Base-by-base conservation (phyloP, 306 rosid species). In the Vigna reflexopilosa region DNA sequence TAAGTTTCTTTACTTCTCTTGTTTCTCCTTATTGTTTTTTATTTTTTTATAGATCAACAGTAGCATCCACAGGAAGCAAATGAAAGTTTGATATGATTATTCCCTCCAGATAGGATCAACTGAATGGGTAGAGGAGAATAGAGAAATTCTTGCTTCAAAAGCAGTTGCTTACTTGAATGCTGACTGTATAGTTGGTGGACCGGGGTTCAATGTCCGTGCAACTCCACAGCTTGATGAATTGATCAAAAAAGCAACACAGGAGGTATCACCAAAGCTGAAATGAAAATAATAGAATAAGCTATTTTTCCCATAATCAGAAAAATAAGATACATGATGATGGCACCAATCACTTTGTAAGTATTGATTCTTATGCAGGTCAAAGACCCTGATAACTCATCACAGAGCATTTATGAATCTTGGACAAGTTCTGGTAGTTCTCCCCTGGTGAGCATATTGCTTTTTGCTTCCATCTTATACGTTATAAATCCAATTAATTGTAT, bases 81-180 rank as follows among this genome's bases (percentile, higher is more conserved):
- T 55, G 56, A 36, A 44, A 73, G 19, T 66, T 57, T 84, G 28
- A 40, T 11, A 20, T 30, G 50, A 56, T 50, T 24, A 26, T 30
- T 54, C 16, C 67, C 71, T 82, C 30, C 87, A 91, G 94, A 73
- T 85, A 70, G 94, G 97, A 82, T 91, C 97, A 22, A 88, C 93
- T 0, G 97, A 91, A 72, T 91, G 97, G 94, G 91, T 89, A 7
- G 97, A 91, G 83, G 97, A 91, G 63, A 90, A 92, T 83, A 85
- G 86, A 80, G 90, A 92, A 75, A 47, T 88, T 83, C 90, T 90
- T 26, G 85, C 93, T 85, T 88, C 93, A 49, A 90, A 77, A 75
- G 89, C 93, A 0, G 85, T 92, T 77, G 94, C 94, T 42, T 92
- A 90, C 86, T 82, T 92, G 87, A 90, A 92, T 87, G 90, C 68